phyloP scores from a whole-genome alignment of 331 rosid species.

The Cucumis variabilis region DNA sequence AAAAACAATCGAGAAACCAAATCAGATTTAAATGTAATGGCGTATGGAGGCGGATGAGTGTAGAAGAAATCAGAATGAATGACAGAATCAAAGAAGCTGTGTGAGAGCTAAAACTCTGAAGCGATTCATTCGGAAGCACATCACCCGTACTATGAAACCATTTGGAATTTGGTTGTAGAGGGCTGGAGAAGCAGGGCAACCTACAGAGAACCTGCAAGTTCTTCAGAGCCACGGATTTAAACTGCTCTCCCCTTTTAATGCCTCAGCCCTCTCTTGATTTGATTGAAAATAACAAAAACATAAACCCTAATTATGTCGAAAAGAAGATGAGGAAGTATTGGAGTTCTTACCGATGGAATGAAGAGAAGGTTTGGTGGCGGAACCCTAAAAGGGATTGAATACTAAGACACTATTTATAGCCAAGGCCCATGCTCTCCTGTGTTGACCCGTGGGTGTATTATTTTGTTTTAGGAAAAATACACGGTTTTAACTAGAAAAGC shows the following conservation, averaged over 20 bases:
- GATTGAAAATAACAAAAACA: neutral
- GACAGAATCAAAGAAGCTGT: neutral
- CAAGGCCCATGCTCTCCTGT: neutral
- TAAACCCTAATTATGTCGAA: neutral
- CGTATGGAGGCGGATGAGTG: conserved; percentile 28
- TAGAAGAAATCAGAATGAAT: neutral
- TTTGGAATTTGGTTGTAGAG: neutral
- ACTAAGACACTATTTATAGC: neutral
- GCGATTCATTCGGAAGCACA: neutral
- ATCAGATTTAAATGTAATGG: neutral
- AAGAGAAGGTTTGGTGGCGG: neutral
- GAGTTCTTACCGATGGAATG: neutral
- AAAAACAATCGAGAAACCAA: neutral
- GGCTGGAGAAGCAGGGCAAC: conserved; percentile 26
- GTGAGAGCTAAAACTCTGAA: neutral
- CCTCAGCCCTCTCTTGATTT: neutral
- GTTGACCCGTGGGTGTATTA: neutral
- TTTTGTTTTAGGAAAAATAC: too few species aligned
- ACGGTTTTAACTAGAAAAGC: too few species aligned
- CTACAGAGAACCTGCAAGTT: conserved; percentile 26
- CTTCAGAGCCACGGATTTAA: conserved; percentile 5
- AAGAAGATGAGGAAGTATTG: neutral
- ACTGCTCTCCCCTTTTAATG: conserved; percentile 17
- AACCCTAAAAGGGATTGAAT: neutral
- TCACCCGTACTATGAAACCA: conserved; percentile 28